Evolutionary conservation across 495 filamentous ascomycete species (phyloP), one percentile per base, ranked within the genome.

Genomic region (Cercophora newfieldiana): DNA sequence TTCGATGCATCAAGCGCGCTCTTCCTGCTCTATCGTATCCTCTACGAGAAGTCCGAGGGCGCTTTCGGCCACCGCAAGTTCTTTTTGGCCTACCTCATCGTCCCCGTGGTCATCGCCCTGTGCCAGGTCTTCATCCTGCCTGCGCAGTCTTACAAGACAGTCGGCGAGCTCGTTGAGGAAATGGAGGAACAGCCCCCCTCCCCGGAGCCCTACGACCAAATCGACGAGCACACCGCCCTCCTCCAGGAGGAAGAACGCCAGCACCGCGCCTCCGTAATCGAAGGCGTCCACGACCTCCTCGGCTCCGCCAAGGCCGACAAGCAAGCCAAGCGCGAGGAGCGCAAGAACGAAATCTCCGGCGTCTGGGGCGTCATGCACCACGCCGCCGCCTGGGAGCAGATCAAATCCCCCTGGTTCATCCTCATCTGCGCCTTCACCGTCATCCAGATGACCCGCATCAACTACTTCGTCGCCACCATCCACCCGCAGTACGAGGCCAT

Each of bases 391-490:
- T 67, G 81, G 16, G 77, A 89, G 59, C 95, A 99, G 78, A 91
- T 99, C 72, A 76, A 73, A 30, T 89, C 88, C 2, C 90, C 89
- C 1, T 99, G 94, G 94, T 99, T 97, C 70, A 77, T 91, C 25
- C 81, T 97, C 28, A 93, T 97, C 66, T 88, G 91, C 7, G 70
- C 91, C 2, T 97, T 97, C 77, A 97, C 95, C 73, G 83, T 95
- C 24, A 76, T 96, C 21, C 92, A 95, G 76, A 97, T 96, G 94
- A 91, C 90, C 0, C 87, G 94, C 19, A 97, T 97, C 75, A 98
- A 98, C 79, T 99, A 93, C 83, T 99, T 99, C 71, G 92, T 99
- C 30, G 93, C 95, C 0, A 95, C 95, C 2, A 87, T 99, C 66
- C 87, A 89, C 21, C 82, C 88, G 7, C 95, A 99, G 74, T 97